phyloP scores from a whole-genome alignment of 805 yeast genomes.

The Schwanniomyces vanrijiae region DNA sequence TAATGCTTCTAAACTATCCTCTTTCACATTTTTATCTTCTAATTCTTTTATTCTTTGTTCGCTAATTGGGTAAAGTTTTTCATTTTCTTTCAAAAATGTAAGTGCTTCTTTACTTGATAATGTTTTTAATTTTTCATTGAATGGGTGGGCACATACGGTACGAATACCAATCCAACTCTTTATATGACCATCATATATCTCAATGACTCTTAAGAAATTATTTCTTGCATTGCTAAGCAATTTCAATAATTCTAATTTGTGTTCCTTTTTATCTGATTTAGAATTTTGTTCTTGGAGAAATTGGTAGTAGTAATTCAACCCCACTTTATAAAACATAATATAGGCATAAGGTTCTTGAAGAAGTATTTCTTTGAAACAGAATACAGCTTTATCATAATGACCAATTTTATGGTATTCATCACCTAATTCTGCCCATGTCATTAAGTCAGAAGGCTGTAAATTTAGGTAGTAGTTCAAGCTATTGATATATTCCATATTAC shows the following conservation, averaged over 20 bases:
- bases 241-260: conserved; percentile 22
- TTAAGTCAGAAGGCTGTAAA: conserved; percentile 69
- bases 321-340: conserved; percentile 62
- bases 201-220: conserved; percentile 69
- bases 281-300: conserved; percentile 20
- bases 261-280: conserved; percentile 27
- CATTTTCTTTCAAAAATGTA: conserved; percentile 20
- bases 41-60: conserved; percentile 19
- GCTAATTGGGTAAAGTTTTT: conserved; percentile 20
- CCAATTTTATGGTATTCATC: conserved; percentile 61
- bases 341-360: conserved; percentile 69
- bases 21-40: conserved; percentile 5
- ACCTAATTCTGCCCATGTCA: conserved; percentile 77
- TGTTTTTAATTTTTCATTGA: conserved; percentile 19
- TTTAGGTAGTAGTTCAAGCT: conserved; percentile 57
- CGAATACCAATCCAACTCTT: conserved; percentile 76
- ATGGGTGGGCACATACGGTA: conserved; percentile 22
- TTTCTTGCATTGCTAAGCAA: conserved; percentile 33
- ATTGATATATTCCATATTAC: conserved; percentile 47
- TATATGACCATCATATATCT: conserved; percentile 65
- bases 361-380: conserved; percentile 68
- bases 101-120: conserved; percentile 18
- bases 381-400: conserved; percentile 65
- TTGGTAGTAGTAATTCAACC: conserved; percentile 36
- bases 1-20: background rate